Percentiles rank a stretch among this genome's conserved stretches.
phyloP scores from a whole-genome alignment of 2,329 filamentous ascomycete genomes.

The Cryphonectria radicalis region DNA sequence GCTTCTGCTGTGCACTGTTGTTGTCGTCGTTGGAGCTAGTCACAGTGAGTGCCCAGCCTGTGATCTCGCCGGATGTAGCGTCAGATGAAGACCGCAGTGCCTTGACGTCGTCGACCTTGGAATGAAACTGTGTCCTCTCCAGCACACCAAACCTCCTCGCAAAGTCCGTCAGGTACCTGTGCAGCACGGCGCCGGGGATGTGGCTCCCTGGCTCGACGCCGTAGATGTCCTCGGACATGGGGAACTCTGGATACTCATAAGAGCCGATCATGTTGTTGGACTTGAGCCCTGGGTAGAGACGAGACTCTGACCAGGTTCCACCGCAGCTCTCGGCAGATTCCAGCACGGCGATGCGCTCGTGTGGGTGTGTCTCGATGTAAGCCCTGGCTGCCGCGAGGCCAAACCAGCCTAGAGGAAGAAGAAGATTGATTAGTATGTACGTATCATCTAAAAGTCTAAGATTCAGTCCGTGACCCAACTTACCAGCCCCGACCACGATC shows the following conservation, averaged over 20 bases:
- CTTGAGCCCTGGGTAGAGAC: slow-evolving; percentile 64
- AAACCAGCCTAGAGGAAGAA: slow-evolving; percentile 45
- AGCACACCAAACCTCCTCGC: slow-evolving; percentile 52
- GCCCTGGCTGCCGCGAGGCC: slow-evolving; percentile 58
- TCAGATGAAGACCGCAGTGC: slow-evolving; percentile 16
- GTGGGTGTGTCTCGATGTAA: slow-evolving; percentile 53
- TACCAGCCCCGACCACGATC: slow-evolving; percentile 30
- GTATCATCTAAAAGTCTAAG: too few species aligned
- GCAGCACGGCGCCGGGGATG: slow-evolving; percentile 43
- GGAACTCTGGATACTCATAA: slow-evolving; percentile 67
- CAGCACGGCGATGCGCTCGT: slow-evolving; percentile 51
- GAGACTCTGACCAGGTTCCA: slow-evolving; percentile 63
- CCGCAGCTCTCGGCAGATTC: slow-evolving; percentile 57
- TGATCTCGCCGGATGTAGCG: slow-evolving; percentile 21
- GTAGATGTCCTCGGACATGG: slow-evolving; percentile 56
- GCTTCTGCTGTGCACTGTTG: neutral
- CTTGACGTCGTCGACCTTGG: slow-evolving; percentile 51
- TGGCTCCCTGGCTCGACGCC: slow-evolving; percentile 41
- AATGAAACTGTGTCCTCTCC: slow-evolving; percentile 53
- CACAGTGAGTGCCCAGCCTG: slow-evolving; percentile 32
- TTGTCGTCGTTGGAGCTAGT: slow-evolving; percentile 3
- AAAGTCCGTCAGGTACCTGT: slow-evolving; percentile 44
- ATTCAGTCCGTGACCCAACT: neutral
- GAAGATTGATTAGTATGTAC: neutral
- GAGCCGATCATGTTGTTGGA: slow-evolving; percentile 67